Percentiles rank a stretch among this genome's conserved stretches.
Evolutionary conservation across 495 filamentous ascomycete species (phyloP).

Genomic region (Bacidia gigantensis): DNA sequence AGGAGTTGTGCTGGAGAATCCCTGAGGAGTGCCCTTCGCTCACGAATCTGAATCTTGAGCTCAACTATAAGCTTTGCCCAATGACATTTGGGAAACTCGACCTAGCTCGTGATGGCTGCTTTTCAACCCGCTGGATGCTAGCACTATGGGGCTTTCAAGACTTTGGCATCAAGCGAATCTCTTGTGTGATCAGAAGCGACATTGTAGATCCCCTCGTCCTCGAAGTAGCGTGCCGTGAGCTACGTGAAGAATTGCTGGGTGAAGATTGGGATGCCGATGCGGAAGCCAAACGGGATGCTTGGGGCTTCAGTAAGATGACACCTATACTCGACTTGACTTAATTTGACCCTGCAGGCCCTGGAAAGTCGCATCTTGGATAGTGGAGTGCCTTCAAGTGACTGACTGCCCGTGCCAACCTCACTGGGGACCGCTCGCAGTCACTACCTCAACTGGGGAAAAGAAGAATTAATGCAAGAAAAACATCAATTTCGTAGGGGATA

Average conservation of each 20-base stretch:
- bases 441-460: too few relatives aligned
- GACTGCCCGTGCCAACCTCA: too few relatives aligned
- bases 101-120: not conserved
- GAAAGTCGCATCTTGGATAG: too few relatives aligned
- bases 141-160: conserved; percentile 11
- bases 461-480: too few relatives aligned
- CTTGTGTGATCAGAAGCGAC: conserved; percentile 1
- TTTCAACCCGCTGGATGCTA: conserved; percentile 6
- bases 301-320: not conserved
- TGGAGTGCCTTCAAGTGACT: too few relatives aligned
- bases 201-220: conserved; percentile 4
- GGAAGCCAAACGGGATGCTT: conserved; percentile 5
- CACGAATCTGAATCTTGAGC: conserved; percentile 6
- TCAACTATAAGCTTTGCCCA: conserved; percentile 9
- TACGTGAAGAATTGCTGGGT: conserved; percentile 11
- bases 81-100: conserved; percentile 7
- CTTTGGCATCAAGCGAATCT: conserved; percentile 1
- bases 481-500: too few relatives aligned
- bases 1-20: conserved; percentile 12
- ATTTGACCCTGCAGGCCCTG: too few relatives aligned
- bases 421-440: too few relatives aligned
- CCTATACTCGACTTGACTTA: not conserved
- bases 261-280: conserved; percentile 9
- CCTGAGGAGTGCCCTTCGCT: conserved; percentile 6
- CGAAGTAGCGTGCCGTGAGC: conserved; percentile 13